Evolutionary conservation across 495 filamentous ascomycete genomes (phyloP).

Genomic region (Extremus antarcticus): DNA sequence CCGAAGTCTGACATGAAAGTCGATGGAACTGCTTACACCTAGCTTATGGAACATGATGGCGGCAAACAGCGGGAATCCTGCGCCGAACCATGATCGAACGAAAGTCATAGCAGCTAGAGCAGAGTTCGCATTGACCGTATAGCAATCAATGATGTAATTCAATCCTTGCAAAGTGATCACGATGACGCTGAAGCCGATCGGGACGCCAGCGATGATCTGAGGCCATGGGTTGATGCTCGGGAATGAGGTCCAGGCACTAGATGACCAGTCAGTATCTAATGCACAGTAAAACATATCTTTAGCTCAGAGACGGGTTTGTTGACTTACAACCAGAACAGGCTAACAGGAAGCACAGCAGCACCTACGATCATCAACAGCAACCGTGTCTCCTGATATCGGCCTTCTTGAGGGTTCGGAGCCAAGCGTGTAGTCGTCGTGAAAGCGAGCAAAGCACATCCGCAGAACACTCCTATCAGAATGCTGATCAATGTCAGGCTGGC

Average conservation of each 20-base stretch:
- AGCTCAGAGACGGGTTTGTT: too few relatives aligned
- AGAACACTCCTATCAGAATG: slow-evolving; percentile 12
- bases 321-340: slow-evolving; percentile 26
- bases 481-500: slow-evolving; percentile 26
- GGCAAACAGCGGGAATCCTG: slow-evolving; percentile 32
- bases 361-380: slow-evolving; percentile 26
- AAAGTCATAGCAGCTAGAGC: slow-evolving; percentile 42
- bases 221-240: slow-evolving; percentile 24
- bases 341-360: slow-evolving; percentile 19
- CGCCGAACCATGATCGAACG: slow-evolving; percentile 33
- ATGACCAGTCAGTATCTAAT: slow-evolving; percentile 2
- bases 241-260: slow-evolving; percentile 24
- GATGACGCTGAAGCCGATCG: slow-evolving; percentile 24
- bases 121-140: slow-evolving; percentile 45
- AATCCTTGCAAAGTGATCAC: slow-evolving; percentile 37
- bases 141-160: slow-evolving; percentile 53
- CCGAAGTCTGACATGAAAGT: background rate
- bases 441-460: slow-evolving; percentile 8
- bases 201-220: slow-evolving; percentile 24
- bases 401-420: slow-evolving; percentile 12
- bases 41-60: slow-evolving; percentile 32
- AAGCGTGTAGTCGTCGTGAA: slow-evolving; percentile 7
- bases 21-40: slow-evolving; percentile 26
- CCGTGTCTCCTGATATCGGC: slow-evolving; percentile 22
- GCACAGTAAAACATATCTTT: background rate